Conservation (phyloP, 495 filamentous ascomycete genomes). For the Letharia columbiana region DNA sequence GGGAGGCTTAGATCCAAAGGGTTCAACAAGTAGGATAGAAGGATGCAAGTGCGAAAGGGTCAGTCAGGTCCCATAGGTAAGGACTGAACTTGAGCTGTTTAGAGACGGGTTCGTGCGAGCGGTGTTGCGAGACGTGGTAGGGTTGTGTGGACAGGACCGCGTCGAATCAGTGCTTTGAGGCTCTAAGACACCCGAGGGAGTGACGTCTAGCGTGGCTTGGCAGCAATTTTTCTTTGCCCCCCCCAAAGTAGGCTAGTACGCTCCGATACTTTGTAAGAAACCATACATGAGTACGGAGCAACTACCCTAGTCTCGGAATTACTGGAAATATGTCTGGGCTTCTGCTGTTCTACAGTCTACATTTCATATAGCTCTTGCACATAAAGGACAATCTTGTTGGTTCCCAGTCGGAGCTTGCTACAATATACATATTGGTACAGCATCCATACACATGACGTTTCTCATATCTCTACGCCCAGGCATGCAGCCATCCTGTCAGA, state of each 20-base stretch:
- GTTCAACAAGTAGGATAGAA: not conserved
- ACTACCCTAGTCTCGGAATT: not conserved
- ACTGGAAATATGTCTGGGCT: not conserved
- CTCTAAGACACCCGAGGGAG: not conserved
- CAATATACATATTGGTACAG: not conserved
- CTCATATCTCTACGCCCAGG: not conserved
- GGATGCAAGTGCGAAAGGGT: not conserved
- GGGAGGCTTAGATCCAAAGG: not conserved
- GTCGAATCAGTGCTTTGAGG: not conserved
- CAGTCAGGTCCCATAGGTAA: constrained; percentile 3
- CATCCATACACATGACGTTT: not conserved
- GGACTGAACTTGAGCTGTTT: not conserved
- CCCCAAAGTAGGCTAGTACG: too few relatives aligned
- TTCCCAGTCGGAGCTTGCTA: not conserved
- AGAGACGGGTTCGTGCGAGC: not conserved
- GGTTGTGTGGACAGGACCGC: not conserved
- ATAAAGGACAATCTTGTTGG: not conserved
- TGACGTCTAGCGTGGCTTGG: not conserved
- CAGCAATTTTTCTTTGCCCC: not conserved
- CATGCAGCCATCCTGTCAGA: not conserved
- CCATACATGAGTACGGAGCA: too few relatives aligned
- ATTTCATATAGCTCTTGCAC: not conserved
- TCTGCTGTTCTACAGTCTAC: not conserved
- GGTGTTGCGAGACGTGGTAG: not conserved
- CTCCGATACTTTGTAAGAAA: too few relatives aligned